Base-by-base conservation (phyloP, 352 stramenopile species). In the Pythium rishiriense region DNA sequence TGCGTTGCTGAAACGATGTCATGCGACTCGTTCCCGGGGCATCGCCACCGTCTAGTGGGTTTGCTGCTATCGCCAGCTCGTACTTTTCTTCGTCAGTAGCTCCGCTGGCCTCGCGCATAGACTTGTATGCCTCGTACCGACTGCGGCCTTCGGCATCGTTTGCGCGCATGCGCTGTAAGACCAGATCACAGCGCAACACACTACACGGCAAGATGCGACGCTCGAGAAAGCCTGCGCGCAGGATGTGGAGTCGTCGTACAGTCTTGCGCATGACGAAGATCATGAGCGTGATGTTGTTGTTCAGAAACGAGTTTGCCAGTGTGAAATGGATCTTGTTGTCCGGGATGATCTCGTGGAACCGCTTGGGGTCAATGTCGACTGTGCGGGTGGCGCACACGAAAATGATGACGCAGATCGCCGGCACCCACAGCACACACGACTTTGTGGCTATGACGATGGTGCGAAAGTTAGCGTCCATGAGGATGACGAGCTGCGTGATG, bases 391-490 rank as follows among this genome's bases (percentile, higher is more conserved):
- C 42, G 8, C 55, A 66, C 15, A 58, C 39, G 6, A 66, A 9
- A 3, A 63, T 64, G 39, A 73, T 69, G 22, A 41, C n/a, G n/a
- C 25, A 19, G 11, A 66, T 55, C 6, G 61, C 61, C 0, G 66
- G 61, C 0, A 73, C 19, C 66, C 60, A 70, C 4, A 69, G 37
- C 12, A 61, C 33, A 6, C 42, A 49, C 4, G 49, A 60, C 1
- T 57, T 58, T 7, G 53, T 26, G 11, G 60, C 41, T 2, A n/a
- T 66, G n/a, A 53, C 31, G 17, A 64, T 35, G 5, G 61, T 73
- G 4, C 61, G 66, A 15, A 64, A 69, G 49, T 73, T 73, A 33
- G 66, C 60, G 39, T 73, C 66, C 49, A 70, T 66, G 26, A 63
- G 25, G 14, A 73, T 64, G 8, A 65, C 37, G 28, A 73, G 42